A percentile compares a stretch with the other conserved stretches of the same genome.
Conservation (phyloP, 306 rosid species). For the Arachis hypogaea region DNA sequence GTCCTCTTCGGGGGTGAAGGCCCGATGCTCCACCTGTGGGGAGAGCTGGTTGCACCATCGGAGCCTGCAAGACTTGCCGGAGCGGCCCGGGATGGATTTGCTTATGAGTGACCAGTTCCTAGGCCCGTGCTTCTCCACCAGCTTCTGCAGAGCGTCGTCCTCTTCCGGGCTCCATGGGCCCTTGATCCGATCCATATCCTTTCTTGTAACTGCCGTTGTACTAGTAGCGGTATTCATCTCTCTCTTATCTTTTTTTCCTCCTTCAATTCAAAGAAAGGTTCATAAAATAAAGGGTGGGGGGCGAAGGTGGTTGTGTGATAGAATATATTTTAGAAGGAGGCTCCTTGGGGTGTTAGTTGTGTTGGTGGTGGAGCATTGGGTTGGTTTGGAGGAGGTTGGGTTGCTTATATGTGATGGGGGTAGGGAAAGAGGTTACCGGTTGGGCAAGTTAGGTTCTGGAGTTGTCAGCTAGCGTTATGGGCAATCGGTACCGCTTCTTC, state of each 20-base stretch:
- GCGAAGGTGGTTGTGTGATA: neutral
- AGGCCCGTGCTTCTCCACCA: constrained; percentile 88
- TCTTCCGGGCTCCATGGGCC: constrained; percentile 99
- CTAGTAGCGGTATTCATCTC: constrained; percentile 2
- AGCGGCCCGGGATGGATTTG: constrained; percentile 82
- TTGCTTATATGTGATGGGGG: constrained; percentile 52
- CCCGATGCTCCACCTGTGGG: constrained; percentile 93
- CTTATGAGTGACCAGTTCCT: constrained; percentile 94
- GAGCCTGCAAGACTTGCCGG: constrained; percentile 93
- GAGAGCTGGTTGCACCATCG: constrained; percentile 99
- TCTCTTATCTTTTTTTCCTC: neutral
- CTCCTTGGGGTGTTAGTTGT: neutral
- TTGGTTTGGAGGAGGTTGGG: neutral
- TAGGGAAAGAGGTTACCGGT: constrained; percentile 60
- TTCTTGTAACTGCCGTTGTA: constrained; percentile 38
- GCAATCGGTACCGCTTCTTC: constrained; percentile 65
- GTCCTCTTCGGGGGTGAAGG: constrained; percentile 85
- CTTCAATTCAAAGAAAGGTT: neutral
- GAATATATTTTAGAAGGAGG: neutral
- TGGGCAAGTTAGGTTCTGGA: constrained; percentile 55
- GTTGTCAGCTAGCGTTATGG: constrained; percentile 46
- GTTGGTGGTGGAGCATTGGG: constrained; percentile 35
- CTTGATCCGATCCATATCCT: constrained; percentile 89
- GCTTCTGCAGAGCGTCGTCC: constrained; percentile 72
- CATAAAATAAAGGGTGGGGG: neutral